These are phyloP conservation scores for Dujonia santamariae DNA, from an alignment of 1,139 yeast genomes.

Conservation along the genomic window DNA sequence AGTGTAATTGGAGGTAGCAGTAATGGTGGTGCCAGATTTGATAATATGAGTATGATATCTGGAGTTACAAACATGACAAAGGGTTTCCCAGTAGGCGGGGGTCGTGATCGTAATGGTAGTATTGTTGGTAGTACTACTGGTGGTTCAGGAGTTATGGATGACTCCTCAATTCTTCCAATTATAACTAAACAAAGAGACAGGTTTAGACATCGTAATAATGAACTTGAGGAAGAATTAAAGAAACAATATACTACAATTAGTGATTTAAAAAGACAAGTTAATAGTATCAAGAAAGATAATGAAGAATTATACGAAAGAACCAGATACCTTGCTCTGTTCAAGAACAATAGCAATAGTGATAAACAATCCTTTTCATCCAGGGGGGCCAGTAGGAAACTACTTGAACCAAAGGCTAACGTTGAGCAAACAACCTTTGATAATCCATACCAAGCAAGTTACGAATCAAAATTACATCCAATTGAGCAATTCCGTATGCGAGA, in stretches of 20 bases:
- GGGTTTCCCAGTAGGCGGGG: conserved; percentile 11
- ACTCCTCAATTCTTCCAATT: conserved; percentile 70
- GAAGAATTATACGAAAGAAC: conserved; percentile 78
- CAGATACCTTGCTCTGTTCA: conserved; percentile 64
- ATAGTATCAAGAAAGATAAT: conserved; percentile 67
- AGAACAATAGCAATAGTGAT: conserved; percentile 13
- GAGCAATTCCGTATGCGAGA: conserved; percentile 80
- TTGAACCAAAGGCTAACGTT: conserved; percentile 31
- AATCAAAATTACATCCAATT: conserved; percentile 77
- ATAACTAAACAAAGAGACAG: conserved; percentile 94
- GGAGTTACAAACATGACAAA: conserved; percentile 49
- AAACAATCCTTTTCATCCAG: conserved; percentile 12
- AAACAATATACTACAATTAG: conserved; percentile 51
- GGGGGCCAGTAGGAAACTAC: conserved; percentile 18
- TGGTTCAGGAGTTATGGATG: conserved; percentile 19
- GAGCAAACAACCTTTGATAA: conserved; percentile 33
- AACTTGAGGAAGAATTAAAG: conserved; percentile 78
- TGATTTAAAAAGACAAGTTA: conserved; percentile 65
- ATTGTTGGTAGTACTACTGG: conserved; percentile 44
- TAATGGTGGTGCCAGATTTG: conserved; percentile 39
- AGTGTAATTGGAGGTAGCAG: conserved; percentile 13
- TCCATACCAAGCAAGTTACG: conserved; percentile 63
- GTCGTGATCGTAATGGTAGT: conserved; percentile 27
- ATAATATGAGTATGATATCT: conserved; percentile 68
- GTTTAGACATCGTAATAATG: conserved; percentile 75